A percentile compares a stretch with the other conserved stretches of the same genome.
phyloP scores from a whole-genome alignment of 441 rosid genomes.

The Arabidopsis hybrid region DNA sequence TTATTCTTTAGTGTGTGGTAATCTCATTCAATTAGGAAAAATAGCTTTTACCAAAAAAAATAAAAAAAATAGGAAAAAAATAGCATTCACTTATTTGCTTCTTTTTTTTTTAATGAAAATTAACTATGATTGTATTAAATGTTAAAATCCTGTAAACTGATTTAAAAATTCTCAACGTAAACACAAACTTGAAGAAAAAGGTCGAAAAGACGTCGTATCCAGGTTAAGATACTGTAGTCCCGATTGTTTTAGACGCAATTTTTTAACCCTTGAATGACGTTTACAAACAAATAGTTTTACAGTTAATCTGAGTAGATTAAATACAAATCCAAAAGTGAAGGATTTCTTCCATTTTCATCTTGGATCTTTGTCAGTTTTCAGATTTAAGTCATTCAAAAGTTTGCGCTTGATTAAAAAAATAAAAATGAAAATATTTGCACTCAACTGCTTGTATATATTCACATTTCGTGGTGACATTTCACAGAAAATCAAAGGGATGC shows the following conservation, averaged over 20 bases:
- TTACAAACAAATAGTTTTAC: not conserved
- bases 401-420: not conserved
- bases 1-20: not conserved
- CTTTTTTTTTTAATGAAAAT: not conserved
- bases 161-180: no score
- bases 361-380: no score
- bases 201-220: no score
- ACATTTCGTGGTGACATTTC: not conserved
- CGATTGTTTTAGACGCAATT: not conserved
- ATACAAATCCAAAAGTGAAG: not conserved
- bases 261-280: not conserved
- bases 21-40: not conserved
- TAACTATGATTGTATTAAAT: not conserved
- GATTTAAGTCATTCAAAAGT: not conserved
- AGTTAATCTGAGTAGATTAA: not conserved
- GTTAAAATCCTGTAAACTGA: not conserved
- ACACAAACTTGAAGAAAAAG: not conserved
- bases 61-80: not conserved
- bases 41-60: no score
- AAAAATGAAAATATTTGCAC: no score
- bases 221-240: not conserved
- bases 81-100: not conserved
- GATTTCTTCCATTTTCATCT: not conserved
- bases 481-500: not conserved
- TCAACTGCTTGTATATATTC: no score